These are phyloP conservation scores for Ogataea minuta DNA, from an alignment of 805 yeast genomes.

Conservation along the genomic window DNA sequence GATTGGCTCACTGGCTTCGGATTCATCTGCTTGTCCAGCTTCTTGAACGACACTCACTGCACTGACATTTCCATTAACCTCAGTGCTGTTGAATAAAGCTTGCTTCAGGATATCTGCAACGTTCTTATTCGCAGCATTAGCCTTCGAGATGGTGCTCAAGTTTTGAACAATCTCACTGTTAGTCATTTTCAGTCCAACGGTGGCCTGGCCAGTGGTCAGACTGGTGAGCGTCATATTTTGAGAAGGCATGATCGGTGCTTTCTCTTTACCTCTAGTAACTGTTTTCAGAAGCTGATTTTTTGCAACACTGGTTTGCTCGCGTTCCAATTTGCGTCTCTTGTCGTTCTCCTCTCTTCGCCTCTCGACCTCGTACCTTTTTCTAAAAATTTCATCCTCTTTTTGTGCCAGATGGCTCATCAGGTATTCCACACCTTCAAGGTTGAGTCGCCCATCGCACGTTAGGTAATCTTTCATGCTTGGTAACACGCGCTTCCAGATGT, in stretches of 20 bases:
- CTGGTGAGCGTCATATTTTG: slow-evolving; percentile 75
- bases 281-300: slow-evolving; percentile 46
- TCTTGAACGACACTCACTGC: slow-evolving; percentile 31
- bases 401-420: slow-evolving; percentile 61
- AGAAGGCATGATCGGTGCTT: slow-evolving; percentile 68
- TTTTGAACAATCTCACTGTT: slow-evolving; percentile 71
- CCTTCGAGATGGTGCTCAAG: slow-evolving; percentile 60
- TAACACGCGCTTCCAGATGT: slow-evolving; percentile 76
- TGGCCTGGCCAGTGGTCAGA: slow-evolving; percentile 63
- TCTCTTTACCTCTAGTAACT: slow-evolving; percentile 70
- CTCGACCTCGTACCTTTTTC: slow-evolving; percentile 66
- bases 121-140: slow-evolving; percentile 65
- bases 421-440: slow-evolving; percentile 72
- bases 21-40: slow-evolving; percentile 16
- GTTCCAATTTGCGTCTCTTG: slow-evolving; percentile 53
- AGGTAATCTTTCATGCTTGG: slow-evolving; percentile 71
- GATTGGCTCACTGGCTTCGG: slow-evolving; percentile 25
- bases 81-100: slow-evolving; percentile 27
- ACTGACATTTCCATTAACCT: slow-evolving; percentile 19
- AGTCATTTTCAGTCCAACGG: slow-evolving; percentile 58
- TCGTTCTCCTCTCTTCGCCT: slow-evolving; percentile 61
- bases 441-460: slow-evolving; percentile 85
- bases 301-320: slow-evolving; percentile 44
- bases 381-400: slow-evolving; percentile 78
- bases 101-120: slow-evolving; percentile 63